A percentile compares a stretch with the other conserved stretches of the same genome.
These are phyloP conservation scores for Fusarium sambucinum DNA, from an alignment of 2,329 filamentous ascomycete species.

Conservation along the genomic window DNA sequence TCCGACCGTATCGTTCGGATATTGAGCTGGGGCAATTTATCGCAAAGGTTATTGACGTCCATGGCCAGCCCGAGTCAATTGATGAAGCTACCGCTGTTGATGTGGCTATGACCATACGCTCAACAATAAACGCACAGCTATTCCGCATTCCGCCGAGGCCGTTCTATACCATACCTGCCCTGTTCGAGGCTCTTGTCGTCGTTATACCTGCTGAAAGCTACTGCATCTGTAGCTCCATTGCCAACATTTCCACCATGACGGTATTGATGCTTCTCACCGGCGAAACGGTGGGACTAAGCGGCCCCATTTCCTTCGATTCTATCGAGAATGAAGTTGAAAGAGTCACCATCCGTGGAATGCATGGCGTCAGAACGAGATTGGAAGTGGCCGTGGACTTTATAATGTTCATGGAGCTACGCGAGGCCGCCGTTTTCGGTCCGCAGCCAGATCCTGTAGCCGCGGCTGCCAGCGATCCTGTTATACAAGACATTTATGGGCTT, in stretches of 20 bases:
- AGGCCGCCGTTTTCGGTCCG: not conserved
- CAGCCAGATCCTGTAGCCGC: not conserved
- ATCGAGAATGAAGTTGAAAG: not conserved
- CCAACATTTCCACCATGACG: not conserved
- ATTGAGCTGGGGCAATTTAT: not conserved
- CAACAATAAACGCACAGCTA: not conserved
- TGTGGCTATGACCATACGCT: not conserved
- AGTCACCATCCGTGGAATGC: not conserved
- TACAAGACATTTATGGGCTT: no score
- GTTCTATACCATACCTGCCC: not conserved
- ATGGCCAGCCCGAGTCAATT: not conserved
- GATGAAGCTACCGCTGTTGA: not conserved
- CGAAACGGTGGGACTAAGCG: not conserved
- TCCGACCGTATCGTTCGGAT: not conserved
- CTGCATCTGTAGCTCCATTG: not conserved
- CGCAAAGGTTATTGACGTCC: not conserved
- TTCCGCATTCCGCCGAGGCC: not conserved
- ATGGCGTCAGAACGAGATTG: not conserved
- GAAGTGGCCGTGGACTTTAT: not conserved
- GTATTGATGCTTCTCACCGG: not conserved
- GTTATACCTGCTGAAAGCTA: not conserved
- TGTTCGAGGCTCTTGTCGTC: not conserved
- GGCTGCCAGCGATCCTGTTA: not conserved
- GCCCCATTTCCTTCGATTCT: not conserved
- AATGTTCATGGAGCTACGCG: not conserved